Evolutionary conservation across 495 filamentous ascomycete genomes (phyloP).

Genomic region (Xylaria sp.): DNA sequence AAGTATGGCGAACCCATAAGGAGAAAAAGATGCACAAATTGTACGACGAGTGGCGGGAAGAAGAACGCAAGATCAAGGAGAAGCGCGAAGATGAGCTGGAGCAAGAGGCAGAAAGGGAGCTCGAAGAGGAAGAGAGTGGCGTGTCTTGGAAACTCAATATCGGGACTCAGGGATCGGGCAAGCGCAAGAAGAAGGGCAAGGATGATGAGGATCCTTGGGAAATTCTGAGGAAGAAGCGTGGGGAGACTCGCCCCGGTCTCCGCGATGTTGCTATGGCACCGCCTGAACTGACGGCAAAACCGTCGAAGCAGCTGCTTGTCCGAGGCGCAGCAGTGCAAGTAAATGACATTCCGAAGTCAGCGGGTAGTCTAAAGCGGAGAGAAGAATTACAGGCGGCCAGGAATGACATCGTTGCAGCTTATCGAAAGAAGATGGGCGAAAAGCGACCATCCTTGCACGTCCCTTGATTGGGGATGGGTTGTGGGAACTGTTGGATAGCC

Average conservation of each 20-base stretch:
- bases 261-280: constrained; percentile 85
- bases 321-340: constrained; percentile 75
- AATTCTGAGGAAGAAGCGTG: constrained; percentile 66
- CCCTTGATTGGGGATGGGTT: constrained; percentile 1
- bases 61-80: constrained; percentile 62
- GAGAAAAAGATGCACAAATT: constrained; percentile 83
- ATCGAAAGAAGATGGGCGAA: constrained; percentile 78
- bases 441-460: constrained; percentile 50
- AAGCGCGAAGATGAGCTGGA: constrained; percentile 66
- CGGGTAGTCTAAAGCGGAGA: constrained; percentile 79
- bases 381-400: constrained; percentile 82
- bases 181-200: constrained; percentile 62
- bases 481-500: neutral
- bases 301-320: constrained; percentile 74
- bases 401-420: constrained; percentile 79
- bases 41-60: constrained; percentile 80
- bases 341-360: constrained; percentile 73
- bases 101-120: constrained; percentile 68
- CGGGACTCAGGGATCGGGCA: constrained; percentile 37
- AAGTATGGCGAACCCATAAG: constrained; percentile 71
- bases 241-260: constrained; percentile 64
- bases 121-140: constrained; percentile 66
- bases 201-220: constrained; percentile 79
- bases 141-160: constrained; percentile 61
- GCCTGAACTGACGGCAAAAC: constrained; percentile 70